Conservation (phyloP, 2,329 filamentous ascomycete genomes). For the Cryphonectria naterciae region DNA sequence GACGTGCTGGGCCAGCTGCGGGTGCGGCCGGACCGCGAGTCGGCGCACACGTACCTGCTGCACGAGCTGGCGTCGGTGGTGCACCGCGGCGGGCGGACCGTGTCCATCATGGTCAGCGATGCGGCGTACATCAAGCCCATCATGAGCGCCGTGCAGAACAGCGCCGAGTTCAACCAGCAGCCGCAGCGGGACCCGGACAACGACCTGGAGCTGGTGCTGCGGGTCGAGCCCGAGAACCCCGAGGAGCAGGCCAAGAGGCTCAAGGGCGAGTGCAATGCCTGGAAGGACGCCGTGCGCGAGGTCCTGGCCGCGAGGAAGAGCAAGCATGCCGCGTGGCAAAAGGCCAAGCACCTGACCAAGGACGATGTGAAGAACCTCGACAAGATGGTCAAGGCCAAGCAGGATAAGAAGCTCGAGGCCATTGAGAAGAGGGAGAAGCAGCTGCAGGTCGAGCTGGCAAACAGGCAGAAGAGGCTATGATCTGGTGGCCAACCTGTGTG, state of each 20-base stretch:
- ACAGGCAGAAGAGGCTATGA: constrained; percentile 29
- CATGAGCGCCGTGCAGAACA: constrained; percentile 58
- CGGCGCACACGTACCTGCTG: constrained; percentile 48
- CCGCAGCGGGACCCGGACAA: constrained; percentile 62
- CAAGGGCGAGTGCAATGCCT: constrained; percentile 52
- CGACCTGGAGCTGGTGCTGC: constrained; percentile 61
- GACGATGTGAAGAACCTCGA: constrained; percentile 49
- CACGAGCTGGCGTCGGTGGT: constrained; percentile 60
- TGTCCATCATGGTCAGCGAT: constrained; percentile 46
- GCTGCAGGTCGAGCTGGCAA: constrained; percentile 47
- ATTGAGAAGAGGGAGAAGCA: constrained; percentile 56
- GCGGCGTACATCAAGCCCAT: constrained; percentile 54
- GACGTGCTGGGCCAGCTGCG: constrained; percentile 51
- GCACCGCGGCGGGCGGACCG: constrained; percentile 47
- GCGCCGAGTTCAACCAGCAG: constrained; percentile 63
- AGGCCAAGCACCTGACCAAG: constrained; percentile 46
- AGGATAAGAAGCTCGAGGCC: constrained; percentile 57
- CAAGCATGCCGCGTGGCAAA: constrained; percentile 53
- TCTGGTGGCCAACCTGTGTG: not conserved
- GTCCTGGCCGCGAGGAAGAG: constrained; percentile 54
- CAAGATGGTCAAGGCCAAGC: constrained; percentile 53
- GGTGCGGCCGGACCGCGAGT: constrained; percentile 42
- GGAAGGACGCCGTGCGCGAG: constrained; percentile 54
- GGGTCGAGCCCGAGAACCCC: constrained; percentile 55
- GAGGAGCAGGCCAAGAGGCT: constrained; percentile 51